Conservation (phyloP, 345 rosid genomes). For the Aquilaria yunnanensis region DNA sequence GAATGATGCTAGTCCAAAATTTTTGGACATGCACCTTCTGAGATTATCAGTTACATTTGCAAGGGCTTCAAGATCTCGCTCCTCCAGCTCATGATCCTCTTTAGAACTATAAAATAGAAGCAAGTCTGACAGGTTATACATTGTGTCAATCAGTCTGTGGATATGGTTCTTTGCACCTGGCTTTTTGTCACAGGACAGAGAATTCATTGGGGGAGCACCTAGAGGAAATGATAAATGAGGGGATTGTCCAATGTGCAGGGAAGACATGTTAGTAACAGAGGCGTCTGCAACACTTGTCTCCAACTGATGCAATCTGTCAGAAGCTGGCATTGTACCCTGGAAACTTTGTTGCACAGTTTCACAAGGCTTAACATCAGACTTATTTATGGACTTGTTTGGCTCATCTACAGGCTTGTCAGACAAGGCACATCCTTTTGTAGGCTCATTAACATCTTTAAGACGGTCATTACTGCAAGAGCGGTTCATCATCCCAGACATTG, state of each 20-base stretch:
- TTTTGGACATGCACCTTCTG: conserved; percentile 38
- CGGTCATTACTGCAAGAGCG: conserved; percentile 8
- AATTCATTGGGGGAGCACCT: conserved; percentile 18
- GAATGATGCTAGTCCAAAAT: conserved; percentile 27
- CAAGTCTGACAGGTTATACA: conserved; percentile 68
- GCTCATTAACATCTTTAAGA: conserved; percentile 19
- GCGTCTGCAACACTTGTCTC: conserved; percentile 14
- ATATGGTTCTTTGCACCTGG: conserved; percentile 26
- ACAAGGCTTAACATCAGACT: conserved; percentile 19
- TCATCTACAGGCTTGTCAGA: conserved; percentile 20
- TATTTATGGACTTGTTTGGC: conserved; percentile 21
- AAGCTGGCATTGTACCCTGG: conserved; percentile 19
- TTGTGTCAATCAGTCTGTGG: conserved; percentile 35
- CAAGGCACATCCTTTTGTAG: conserved; percentile 13
- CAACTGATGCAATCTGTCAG: conserved; percentile 13
- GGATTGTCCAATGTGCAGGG: conserved; percentile 25
- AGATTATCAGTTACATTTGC: conserved; percentile 55
- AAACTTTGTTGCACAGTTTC: conserved; percentile 18
- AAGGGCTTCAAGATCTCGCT: conserved; percentile 45
- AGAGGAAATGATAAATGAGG: conserved; percentile 34
- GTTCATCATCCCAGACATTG: conserved; percentile 13
- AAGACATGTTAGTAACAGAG: conserved; percentile 31
- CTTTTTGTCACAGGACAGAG: conserved; percentile 16
- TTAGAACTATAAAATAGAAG: conserved; percentile 55
- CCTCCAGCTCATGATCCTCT: conserved; percentile 44